phyloP scores from a whole-genome alignment of 768 basidiomycete species.

The Mycena albidolilacea region DNA sequence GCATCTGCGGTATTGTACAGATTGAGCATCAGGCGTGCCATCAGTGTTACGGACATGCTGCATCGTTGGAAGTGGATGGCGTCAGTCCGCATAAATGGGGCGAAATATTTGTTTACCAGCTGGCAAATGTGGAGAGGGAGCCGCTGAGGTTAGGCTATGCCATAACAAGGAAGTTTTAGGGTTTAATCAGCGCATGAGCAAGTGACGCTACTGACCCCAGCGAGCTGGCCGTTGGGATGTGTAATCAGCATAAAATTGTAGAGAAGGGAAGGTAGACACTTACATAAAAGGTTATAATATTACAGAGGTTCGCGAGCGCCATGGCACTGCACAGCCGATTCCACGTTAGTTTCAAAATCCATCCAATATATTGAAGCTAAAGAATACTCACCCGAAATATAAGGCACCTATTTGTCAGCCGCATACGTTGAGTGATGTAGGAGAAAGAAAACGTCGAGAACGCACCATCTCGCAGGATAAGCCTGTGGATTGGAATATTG shows the following conservation, averaged over 20 bases:
- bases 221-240: background rate
- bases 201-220: background rate
- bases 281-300: background rate
- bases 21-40: constrained; percentile 13
- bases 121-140: background rate
- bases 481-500: background rate
- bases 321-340: background rate
- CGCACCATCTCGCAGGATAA: background rate
- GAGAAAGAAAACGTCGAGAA: too few relatives aligned
- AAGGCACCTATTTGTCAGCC: background rate
- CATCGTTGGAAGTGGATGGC: background rate
- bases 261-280: background rate
- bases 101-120: background rate
- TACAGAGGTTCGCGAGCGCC: background rate
- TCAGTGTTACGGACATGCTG: constrained; percentile 6
- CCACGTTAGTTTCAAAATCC: background rate
- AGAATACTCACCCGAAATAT: background rate
- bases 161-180: background rate
- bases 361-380: background rate
- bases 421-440: too few relatives aligned
- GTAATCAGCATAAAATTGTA: background rate
- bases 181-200: background rate
- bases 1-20: background rate
- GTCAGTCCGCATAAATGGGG: background rate
- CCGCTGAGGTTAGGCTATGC: constrained; percentile 1